These are phyloP conservation scores for Trichoderma erinaceum DNA, from an alignment of 495 filamentous ascomycete species.

Conservation along the genomic window DNA sequence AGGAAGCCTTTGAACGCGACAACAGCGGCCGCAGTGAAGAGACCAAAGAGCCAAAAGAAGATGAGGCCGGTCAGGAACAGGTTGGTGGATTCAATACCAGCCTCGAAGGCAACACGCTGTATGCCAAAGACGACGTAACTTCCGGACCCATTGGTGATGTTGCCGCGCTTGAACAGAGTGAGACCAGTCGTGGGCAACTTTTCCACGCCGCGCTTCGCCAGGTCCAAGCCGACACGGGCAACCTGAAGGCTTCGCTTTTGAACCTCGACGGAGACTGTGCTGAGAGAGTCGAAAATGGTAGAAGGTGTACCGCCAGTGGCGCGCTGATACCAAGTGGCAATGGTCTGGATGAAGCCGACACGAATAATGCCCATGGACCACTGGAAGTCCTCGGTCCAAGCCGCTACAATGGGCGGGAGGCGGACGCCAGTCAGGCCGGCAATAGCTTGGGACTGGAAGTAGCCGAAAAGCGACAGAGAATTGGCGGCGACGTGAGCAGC, in stretches of 20 bases:
- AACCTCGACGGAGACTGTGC: slow-evolving; percentile 74
- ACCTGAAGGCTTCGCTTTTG: slow-evolving; percentile 57
- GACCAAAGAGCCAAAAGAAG: slow-evolving; percentile 83
- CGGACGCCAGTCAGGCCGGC: slow-evolving; percentile 79
- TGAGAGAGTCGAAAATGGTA: slow-evolving; percentile 66
- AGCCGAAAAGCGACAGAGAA: slow-evolving; percentile 85
- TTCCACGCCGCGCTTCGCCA: slow-evolving; percentile 43
- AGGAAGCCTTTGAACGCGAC: slow-evolving; percentile 71
- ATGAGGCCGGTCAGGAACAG: slow-evolving; percentile 87
- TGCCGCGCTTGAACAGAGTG: slow-evolving; percentile 39
- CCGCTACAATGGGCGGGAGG: slow-evolving; percentile 80
- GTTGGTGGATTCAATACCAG: slow-evolving; percentile 83
- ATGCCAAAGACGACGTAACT: slow-evolving; percentile 77
- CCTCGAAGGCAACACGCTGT: slow-evolving; percentile 80
- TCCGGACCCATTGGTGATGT: slow-evolving; percentile 42
- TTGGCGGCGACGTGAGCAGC: slow-evolving; percentile 94
- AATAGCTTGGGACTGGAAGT: slow-evolving; percentile 96
- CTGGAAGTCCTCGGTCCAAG: slow-evolving; percentile 97
- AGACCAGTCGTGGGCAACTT: slow-evolving; percentile 46
- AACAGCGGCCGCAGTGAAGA: slow-evolving; percentile 64
- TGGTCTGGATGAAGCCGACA: slow-evolving; percentile 77
- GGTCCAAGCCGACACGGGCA: slow-evolving; percentile 27
- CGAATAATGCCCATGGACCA: slow-evolving; percentile 98
- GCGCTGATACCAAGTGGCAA: slow-evolving; percentile 94
- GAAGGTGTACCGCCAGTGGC: slow-evolving; percentile 85